Evolutionary conservation across 73 alveolate genomes (phyloP).

Genomic region (Tetrahymena thermophila): DNA sequence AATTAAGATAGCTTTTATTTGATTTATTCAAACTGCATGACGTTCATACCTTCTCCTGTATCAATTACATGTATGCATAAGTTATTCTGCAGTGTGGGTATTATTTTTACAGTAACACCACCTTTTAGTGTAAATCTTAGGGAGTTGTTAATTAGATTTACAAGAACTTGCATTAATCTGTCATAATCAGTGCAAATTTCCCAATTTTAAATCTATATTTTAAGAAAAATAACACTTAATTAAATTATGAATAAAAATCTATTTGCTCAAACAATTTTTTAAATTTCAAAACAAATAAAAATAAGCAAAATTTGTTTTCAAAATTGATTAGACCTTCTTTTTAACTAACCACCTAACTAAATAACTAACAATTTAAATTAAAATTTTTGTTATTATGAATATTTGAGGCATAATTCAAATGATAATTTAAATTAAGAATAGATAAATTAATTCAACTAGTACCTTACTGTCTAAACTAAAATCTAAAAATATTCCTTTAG

Average conservation of each 20-base stretch:
- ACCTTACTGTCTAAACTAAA: slow-evolving; percentile 9
- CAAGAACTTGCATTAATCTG: slow-evolving; percentile 19
- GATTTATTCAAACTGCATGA: neutral
- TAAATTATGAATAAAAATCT: neutral
- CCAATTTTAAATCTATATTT: neutral
- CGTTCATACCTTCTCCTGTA: slow-evolving; percentile 21
- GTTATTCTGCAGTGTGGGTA: neutral
- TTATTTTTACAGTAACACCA: slow-evolving; percentile 5
- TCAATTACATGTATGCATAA: slow-evolving; percentile 10
- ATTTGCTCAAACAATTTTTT: neutral
- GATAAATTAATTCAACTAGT: neutral
- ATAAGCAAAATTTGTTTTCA: neutral
- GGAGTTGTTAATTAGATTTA: slow-evolving; percentile 10
- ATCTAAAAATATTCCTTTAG: slow-evolving; percentile 14
- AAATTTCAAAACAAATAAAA: neutral
- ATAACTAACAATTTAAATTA: too few relatives aligned
- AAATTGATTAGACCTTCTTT: too few relatives aligned
- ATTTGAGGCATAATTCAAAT: too few relatives aligned
- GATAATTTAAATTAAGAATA: too few relatives aligned
- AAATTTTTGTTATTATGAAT: too few relatives aligned
- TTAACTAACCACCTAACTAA: too few relatives aligned
- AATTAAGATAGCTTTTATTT: neutral
- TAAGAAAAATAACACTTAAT: neutral
- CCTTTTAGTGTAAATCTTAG: slow-evolving; percentile 28
- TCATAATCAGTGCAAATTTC: slow-evolving; percentile 23